phyloP scores from a whole-genome alignment of 176 grass and related monocot species.

The Triticum urartu region DNA sequence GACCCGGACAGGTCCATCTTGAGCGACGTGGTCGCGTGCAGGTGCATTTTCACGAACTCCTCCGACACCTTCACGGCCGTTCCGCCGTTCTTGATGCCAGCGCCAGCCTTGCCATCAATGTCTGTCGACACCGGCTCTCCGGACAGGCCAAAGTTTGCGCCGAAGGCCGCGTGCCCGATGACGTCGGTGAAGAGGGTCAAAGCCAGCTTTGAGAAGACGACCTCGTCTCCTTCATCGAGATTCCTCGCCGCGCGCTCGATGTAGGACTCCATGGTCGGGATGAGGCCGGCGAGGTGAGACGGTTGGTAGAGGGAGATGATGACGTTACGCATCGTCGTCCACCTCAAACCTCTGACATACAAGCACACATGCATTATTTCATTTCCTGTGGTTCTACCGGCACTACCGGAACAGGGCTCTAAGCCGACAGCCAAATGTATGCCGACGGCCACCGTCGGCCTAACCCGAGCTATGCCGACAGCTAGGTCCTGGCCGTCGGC shows the following conservation, averaged over 20 bases:
- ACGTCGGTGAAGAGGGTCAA: slow-evolving; percentile 40
- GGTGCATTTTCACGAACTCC: slow-evolving; percentile 42
- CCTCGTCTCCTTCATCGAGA: background rate
- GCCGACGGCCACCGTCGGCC: too few species aligned
- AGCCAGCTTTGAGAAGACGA: slow-evolving; percentile 36
- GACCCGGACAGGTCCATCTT: slow-evolving; percentile 57
- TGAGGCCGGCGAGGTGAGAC: slow-evolving; percentile 35
- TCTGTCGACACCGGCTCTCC: background rate
- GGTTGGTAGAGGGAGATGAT: slow-evolving; percentile 52
- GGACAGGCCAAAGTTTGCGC: slow-evolving; percentile 38
- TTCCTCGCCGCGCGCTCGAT: slow-evolving; percentile 10
- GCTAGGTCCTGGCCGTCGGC: too few species aligned
- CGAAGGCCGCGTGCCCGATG: slow-evolving; percentile 45
- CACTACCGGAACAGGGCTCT: too few species aligned
- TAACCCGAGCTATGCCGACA: too few species aligned
- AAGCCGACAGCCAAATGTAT: too few species aligned
- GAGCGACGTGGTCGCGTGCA: slow-evolving; percentile 48
- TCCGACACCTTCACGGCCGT: background rate
- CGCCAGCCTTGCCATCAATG: background rate
- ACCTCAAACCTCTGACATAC: slow-evolving; percentile 32
- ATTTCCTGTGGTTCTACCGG: too few species aligned
- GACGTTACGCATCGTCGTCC: slow-evolving; percentile 42
- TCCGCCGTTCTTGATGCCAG: too few species aligned
- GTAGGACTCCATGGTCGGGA: slow-evolving; percentile 43
- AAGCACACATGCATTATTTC: background rate